Base-by-base conservation (phyloP, 768 basidiomycete species). In the Dioszegia aurantiaca region DNA sequence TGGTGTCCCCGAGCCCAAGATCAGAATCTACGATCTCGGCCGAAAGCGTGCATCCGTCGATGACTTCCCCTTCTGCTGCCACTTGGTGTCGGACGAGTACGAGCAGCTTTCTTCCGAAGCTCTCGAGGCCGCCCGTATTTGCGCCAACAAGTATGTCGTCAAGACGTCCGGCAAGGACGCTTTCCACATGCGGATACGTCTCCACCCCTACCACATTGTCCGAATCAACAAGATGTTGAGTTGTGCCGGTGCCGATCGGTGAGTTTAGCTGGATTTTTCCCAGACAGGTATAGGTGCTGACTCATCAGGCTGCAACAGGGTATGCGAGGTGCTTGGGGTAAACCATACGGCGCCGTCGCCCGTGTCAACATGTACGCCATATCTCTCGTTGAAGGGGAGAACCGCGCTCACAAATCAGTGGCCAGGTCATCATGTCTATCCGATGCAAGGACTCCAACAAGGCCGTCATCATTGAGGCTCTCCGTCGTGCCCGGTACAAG, bases 191-290 rank as follows among this genome's bases (percentile, higher is more conserved):
- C 85, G 94, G 68, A 90, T 99, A 69, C 88, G 92, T 61, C 90
- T 89, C 58, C 94, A 99, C 81, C 95, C 94, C 41, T 95, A 87
- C 90, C 95, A 99, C 78, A 90, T 98, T 72, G 80, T 99, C 80
- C 88, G 95, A 64, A 95, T 95, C 86, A 95, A 98, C 88, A 98
- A 99, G 87, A 98, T 95, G 90, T 88, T 98, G 83, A 89, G 87
- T 59, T 98, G 95, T 78, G 95, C 95, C 70, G 94, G 95, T 69
- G 93, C 95, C 72, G 95, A 99, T 90, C 83, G 90, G 89, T 87
- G 60, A 44, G 84, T 77, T n/a, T n/a, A n/a, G n/a, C n/a, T n/a
- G n/a, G 6, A 10, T n/a, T 19, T 33, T 26, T 39, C n/a, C 33
- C 3, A 10, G 51, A 28, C 2, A 30, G 44, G 49, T 10, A 33